Conservation (phyloP, 129 eudicot genomes). For the Dittrichia graveolens region DNA sequence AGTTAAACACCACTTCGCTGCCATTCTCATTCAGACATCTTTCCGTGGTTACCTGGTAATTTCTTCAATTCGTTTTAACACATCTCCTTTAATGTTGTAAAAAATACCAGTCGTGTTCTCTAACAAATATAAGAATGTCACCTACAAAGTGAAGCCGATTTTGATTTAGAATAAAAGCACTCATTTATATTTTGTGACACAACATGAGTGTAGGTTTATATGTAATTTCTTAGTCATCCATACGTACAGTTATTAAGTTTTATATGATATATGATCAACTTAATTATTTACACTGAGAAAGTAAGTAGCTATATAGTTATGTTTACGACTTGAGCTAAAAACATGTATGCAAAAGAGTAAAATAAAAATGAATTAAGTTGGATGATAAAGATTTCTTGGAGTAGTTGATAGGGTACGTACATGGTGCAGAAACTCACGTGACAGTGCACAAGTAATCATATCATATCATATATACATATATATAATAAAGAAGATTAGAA, state of each 20-base stretch:
- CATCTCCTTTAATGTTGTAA: too few species aligned
- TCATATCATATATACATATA: too few species aligned
- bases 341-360: neutral
- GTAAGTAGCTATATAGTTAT: neutral
- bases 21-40: conserved; percentile 79
- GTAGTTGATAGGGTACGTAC: conserved; percentile 16
- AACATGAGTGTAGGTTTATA: neutral
- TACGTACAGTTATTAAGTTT: neutral
- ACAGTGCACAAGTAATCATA: conserved; percentile 29
- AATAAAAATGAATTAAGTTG: conserved; percentile 6
- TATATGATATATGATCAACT: neutral
- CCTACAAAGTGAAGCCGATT: too few species aligned
- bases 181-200: too few species aligned
- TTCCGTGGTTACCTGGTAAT: conserved; percentile 83
- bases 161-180: too few species aligned
- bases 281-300: neutral
- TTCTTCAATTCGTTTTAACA: neutral
- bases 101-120: too few species aligned
- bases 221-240: conserved; percentile 10
- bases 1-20: conserved; percentile 54
- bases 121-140: too few species aligned
- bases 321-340: neutral
- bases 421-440: conserved; percentile 42
- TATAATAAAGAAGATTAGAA: neutral
- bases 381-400: conserved; percentile 22